Evolutionary conservation across 345 rosid genomes (phyloP), one percentile per base, ranked within the genome.

Genomic region (Arabis hirsuta): DNA sequence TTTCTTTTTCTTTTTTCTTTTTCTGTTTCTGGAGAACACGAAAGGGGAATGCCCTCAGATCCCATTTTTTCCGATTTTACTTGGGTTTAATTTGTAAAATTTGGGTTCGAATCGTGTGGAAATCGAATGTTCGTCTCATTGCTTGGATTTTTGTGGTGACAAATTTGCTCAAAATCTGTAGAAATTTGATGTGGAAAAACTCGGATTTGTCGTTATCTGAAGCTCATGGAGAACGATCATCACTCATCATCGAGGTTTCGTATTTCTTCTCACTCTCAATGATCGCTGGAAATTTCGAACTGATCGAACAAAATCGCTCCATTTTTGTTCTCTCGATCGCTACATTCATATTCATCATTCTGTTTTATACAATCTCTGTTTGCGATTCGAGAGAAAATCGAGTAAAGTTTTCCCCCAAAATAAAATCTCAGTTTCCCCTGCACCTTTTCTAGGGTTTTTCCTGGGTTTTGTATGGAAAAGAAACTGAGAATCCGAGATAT

Each of bases 331-430:
- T 48, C 53, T 29, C 32, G 5, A 19, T 14, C 20, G 12, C 53
- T 24, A 48, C 26, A 48, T 50, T 3, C 27, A 9, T 9, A 3
- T 20, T 50, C 26, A 10, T 27, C 36, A 52, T 36, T 12, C 59
- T 31, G 41, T 31, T 55, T 31, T 13, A 55, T 55, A 8, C 59
- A 1, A 54, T 54, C 59, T 55, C 39, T 55, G 59, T 32, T 32
- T 32, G 11, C 20, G 38, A 31, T 54, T 19, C 20, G 1, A 29
- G 20, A 13, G 12, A 19, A 47, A 19, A 48, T 19, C 24, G 12
- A 7, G 11, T 16, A 9, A 14, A 14, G 5, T 3, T 19, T 9
- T 4, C 32, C 14, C 14, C 4, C 14, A 24, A 24, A 22, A 24
- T 46, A 45, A 31, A 5, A 43, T 45, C 12, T 45, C 20, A 2